Base-by-base conservation (phyloP, 208 protist species). In the Trypanosoma lewisi region DNA sequence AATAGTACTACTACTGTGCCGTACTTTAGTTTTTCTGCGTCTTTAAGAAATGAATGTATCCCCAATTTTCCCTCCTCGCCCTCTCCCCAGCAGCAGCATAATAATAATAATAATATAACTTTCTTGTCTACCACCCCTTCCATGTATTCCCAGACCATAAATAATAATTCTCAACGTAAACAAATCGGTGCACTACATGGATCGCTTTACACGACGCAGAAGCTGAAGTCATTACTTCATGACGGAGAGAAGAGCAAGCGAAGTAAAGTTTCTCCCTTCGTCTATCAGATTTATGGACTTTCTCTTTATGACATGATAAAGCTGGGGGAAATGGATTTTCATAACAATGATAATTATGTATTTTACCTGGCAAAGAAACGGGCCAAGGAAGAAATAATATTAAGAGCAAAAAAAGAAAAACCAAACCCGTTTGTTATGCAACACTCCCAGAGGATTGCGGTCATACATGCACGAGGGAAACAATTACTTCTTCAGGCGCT, bases 311-410 rank as follows among this genome's bases (percentile, higher is more conserved):
- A 87, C 48, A 70, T 89, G 21, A 47, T 56, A 23, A 17, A 23
- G 12, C 66, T 89, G 12, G 66, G 83, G 56, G 16, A 37, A 14
- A 47, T 0, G 16, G 44, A 77, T 39, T 81, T 77, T 44, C 41
- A 44, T 44, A 80, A 90, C 69, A 66, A 65, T 17, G 72, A 80
- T 44, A 73, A 83, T 57, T 84, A 79, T 64, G 33, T 70, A 9
- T 60, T 87, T 31, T 72, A 66, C 31, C 49, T 48, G 12, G 75
- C 70, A 31, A 63, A 72, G 33, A 39, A 42, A 16, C 34, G 21
- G 14, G 42, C 42, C 3, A 7, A 2, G 16, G 42, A 9, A 17
- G 11, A 5, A 17, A 14, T 45, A 17, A 7, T n/a, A n/a, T n/a
- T n/a, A n/a, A n/a, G n/a, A 21, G 21, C 37, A 21, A 21, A 9